Evolutionary conservation across 2,329 filamentous ascomycete species (phyloP).

Genomic region (Fragosphaeria purpurea): DNA sequence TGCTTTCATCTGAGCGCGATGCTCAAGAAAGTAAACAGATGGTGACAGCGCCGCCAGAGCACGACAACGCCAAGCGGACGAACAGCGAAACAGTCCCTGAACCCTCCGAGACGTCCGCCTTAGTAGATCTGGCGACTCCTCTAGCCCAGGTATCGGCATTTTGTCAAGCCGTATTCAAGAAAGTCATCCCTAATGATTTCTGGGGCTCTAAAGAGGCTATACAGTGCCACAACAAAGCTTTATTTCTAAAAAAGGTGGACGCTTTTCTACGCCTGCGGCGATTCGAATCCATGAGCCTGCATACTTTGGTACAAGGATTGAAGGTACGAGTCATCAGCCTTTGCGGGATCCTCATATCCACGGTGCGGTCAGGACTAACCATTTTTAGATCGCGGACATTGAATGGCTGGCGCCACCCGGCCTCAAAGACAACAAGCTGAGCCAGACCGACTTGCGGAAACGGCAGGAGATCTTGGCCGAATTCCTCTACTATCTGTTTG

Average conservation of each 20-base stretch:
- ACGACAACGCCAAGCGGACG: no score
- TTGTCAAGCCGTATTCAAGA: conserved; percentile 64
- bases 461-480: conserved; percentile 71
- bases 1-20: no score
- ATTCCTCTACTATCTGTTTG: conserved; percentile 85
- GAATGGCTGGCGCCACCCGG: conserved; percentile 59
- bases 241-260: conserved; percentile 60
- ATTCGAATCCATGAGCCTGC: conserved; percentile 71
- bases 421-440: conserved; percentile 43
- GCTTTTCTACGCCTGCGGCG: conserved; percentile 66
- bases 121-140: conserved; percentile 61
- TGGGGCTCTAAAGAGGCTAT: conserved; percentile 51
- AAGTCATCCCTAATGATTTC: conserved; percentile 63
- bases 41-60: no score
- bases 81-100: no score
- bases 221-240: conserved; percentile 47
- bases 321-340: conserved; percentile 42
- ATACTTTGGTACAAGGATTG: conserved; percentile 65
- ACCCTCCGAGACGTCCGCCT: conserved; percentile 17
- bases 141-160: conserved; percentile 68
- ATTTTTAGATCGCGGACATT: conserved; percentile 51
- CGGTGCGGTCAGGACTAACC: not conserved
- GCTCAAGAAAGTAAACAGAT: no score
- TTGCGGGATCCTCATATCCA: no score
- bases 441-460: conserved; percentile 63